Evolutionary conservation across 73 alveolate species (phyloP), one percentile per base, ranked within the genome.

Genomic region (Paraurostyla sp.): DNA sequence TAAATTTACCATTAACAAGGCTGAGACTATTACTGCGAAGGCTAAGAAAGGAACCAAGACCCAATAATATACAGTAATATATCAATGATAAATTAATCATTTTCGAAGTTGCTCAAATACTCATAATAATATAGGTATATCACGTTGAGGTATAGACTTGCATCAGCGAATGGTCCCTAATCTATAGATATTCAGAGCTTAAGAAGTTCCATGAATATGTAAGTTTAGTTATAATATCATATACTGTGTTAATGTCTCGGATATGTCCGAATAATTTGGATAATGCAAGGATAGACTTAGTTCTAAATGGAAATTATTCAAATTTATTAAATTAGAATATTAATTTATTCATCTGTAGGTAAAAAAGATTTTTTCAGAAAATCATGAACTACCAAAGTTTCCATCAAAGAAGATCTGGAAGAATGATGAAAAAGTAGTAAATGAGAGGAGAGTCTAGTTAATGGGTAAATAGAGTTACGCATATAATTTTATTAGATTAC

Each of bases 351-450:
- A 18, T 32, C 15, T 78, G 23, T 78, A 78, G 89, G 23, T 78
- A 7, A 78, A 78, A 52, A 78, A 51, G 52, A 46, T 36, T 13
- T 30, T 43, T 7, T 9, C 48, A 7, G 32, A 25, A 3, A 2
- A 2, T 35, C 6, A 27, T 13, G 43, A 54, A 22, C 16, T 78
- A 11, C 89, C 89, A 30, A 78, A 78, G 62, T 78, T 78, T 54
- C 89, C 89, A 16, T 50, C 80, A 33, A 78, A 78, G 60, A 78
- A 78, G 78, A 50, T 78, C 32, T 78, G 76, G 80, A 78, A 78
- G n/a, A 78, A 78, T 36, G 40, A 54, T 42, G 76, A 78, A 38
- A 78, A 78, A 36, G 89, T 78, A 30, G 35, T 78, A 18, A 54
- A 29, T 25, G 89, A 78, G 29, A 49, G 89, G 36, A 3, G 71